Evolutionary conservation across 164 flowering plant species (phyloP).

Genomic region (Protea cynaroides): DNA sequence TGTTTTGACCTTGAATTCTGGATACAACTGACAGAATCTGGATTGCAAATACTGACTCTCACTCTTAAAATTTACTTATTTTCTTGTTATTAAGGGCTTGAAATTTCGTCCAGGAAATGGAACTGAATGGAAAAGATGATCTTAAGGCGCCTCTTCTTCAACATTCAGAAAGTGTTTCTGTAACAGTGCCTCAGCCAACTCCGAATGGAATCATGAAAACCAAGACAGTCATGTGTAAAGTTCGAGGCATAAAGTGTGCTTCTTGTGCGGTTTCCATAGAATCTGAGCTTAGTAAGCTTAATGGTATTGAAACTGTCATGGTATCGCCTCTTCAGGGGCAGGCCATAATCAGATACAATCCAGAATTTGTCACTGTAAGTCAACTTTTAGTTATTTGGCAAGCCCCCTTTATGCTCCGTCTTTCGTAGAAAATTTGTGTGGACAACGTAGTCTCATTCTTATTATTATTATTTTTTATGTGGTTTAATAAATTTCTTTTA

Average conservation of each 20-base stretch:
- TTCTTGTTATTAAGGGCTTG: not conserved
- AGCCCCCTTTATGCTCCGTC: too few relatives aligned
- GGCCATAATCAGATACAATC: conserved; percentile 51
- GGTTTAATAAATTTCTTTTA: not conserved
- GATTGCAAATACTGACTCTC: not conserved
- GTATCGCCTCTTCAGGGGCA: conserved; percentile 82
- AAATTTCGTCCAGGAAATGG: conserved; percentile 22
- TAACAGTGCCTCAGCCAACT: conserved; percentile 18
- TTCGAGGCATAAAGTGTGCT: conserved; percentile 55
- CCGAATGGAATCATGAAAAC: conserved; percentile 19
- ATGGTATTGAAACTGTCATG: conserved; percentile 48
- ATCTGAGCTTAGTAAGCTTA: conserved; percentile 42
- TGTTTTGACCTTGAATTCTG: not conserved
- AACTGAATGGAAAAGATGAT: conserved; percentile 40
- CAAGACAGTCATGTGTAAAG: conserved; percentile 42
- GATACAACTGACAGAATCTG: not conserved
- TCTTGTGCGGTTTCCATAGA: conserved; percentile 73
- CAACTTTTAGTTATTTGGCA: not conserved
- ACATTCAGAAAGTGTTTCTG: conserved; percentile 25
- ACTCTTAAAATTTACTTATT: not conserved
- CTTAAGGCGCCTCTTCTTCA: conserved; percentile 58
- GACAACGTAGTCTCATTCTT: not conserved
- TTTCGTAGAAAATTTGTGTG: not conserved
- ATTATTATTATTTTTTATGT: not conserved
- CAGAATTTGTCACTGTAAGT: conserved; percentile 58